Conservation (phyloP, 805 yeast genomes). For the Cyberlindnera saturnus region DNA sequence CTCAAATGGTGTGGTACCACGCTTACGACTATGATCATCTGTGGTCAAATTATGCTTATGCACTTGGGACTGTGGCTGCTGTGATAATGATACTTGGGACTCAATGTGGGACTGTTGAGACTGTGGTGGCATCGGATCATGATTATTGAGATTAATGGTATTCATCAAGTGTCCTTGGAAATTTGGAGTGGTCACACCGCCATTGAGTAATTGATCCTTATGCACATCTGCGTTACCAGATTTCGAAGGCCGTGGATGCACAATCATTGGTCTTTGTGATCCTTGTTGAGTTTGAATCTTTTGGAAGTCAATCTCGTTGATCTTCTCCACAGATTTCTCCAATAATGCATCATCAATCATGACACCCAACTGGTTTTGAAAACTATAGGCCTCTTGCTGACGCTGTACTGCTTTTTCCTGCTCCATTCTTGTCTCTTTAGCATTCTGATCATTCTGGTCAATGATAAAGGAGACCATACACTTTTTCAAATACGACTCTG, state of each 20-base stretch:
- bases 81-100: neutral
- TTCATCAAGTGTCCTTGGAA: too few species aligned
- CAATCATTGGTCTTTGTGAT: neutral
- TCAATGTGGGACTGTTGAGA: neutral
- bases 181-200: too few species aligned
- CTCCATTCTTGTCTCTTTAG: conserved; percentile 5
- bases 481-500: conserved; percentile 24
- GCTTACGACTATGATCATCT: neutral
- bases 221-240: neutral
- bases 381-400: conserved; percentile 9
- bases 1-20: conserved; percentile 13
- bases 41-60: neutral
- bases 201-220: neutral
- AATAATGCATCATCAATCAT: conserved; percentile 13
- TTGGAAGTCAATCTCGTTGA: conserved; percentile 10
- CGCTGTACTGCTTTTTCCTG: conserved; percentile 3
- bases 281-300: neutral
- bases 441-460: conserved; percentile 9
- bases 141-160: neutral
- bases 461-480: conserved; percentile 24
- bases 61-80: neutral
- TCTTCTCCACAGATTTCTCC: conserved; percentile 9
- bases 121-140: neutral
- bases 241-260: neutral
- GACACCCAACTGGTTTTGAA: conserved; percentile 18